phyloP scores from a whole-genome alignment of 495 filamentous ascomycete species.

The Astrothelium subdiscretum region DNA sequence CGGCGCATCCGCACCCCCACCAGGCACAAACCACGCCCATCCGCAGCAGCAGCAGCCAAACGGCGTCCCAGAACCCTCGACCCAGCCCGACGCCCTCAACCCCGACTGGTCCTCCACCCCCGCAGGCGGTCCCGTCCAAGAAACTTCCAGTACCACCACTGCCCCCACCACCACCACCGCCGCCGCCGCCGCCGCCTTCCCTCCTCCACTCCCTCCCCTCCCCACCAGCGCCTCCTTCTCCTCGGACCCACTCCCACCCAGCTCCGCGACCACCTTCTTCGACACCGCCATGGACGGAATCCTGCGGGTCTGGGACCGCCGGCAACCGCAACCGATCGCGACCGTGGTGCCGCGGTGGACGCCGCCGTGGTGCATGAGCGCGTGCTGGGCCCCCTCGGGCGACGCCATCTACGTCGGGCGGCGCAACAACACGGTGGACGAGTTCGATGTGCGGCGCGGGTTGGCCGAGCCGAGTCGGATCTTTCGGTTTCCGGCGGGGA shows the following conservation, averaged over 20 bases:
- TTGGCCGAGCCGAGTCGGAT: slow-evolving; percentile 60
- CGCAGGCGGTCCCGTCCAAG: not conserved
- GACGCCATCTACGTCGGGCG: slow-evolving; percentile 92
- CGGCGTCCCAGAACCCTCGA: not conserved
- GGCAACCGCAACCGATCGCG: slow-evolving; percentile 64
- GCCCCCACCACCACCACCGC: slow-evolving; percentile 1
- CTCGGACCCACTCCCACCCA: slow-evolving; percentile 15
- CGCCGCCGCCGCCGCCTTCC: slow-evolving; percentile 4
- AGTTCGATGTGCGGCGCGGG: slow-evolving; percentile 81
- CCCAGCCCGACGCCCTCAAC: slow-evolving; percentile 3
- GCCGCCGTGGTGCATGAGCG: slow-evolving; percentile 95
- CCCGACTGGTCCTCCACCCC: not conserved
- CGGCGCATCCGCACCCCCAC: slow-evolving; percentile 4
- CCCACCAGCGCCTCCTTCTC: slow-evolving; percentile 5
- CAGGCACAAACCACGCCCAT: slow-evolving; percentile 7
- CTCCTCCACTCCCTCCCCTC: slow-evolving; percentile 7
- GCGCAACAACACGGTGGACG: slow-evolving; percentile 88
- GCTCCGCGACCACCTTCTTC: slow-evolving; percentile 64
- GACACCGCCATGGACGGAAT: slow-evolving; percentile 80
- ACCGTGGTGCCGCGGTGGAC: slow-evolving; percentile 56
- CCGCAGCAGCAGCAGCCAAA: slow-evolving; percentile 14
- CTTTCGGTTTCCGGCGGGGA: slow-evolving; percentile 82
- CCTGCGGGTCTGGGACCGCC: slow-evolving; percentile 83
- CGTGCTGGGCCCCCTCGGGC: slow-evolving; percentile 93
- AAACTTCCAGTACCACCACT: not conserved